Evolutionary conservation across 23 red algal genomes (phyloP).

Genomic region (Gracilaria vermiculophylla): DNA sequence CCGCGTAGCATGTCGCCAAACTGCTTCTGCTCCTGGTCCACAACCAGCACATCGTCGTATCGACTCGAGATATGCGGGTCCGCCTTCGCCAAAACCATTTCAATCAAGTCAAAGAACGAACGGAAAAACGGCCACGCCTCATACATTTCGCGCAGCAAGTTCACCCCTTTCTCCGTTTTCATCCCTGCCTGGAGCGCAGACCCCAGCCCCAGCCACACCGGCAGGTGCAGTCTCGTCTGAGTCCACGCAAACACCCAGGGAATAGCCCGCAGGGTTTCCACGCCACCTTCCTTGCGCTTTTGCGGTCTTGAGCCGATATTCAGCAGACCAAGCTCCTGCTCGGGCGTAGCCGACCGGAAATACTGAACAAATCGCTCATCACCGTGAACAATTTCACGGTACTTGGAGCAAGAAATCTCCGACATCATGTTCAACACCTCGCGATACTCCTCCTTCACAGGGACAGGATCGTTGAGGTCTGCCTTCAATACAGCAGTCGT

Average conservation of each 20-base stretch:
- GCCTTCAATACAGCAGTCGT: constrained; percentile 91
- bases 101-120: constrained; percentile 97
- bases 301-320: constrained; percentile 99
- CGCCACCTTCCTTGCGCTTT: constrained; percentile 96
- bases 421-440: constrained; percentile 83
- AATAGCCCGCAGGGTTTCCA: constrained; percentile 98
- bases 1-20: constrained; percentile 81
- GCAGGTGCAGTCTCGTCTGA: constrained; percentile 93
- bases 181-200: constrained; percentile 70
- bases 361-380: constrained; percentile 90
- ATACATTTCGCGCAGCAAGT: constrained; percentile 78
- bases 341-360: constrained; percentile 93
- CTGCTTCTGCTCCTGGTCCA: constrained; percentile 59
- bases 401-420: constrained; percentile 77
- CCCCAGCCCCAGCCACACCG: constrained; percentile 96
- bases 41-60: constrained; percentile 91
- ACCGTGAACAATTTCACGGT: constrained; percentile 95
- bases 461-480: constrained; percentile 70
- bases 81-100: constrained; percentile 96
- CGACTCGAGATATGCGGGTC: constrained; percentile 90
- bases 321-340: constrained; percentile 92
- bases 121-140: constrained; percentile 96
- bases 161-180: constrained; percentile 23
- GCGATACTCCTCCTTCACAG: constrained; percentile 80
- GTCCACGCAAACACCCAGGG: constrained; percentile 99